Evolutionary conservation across 106 monocot species (phyloP).

Genomic region (Narthecium ossifragum): DNA sequence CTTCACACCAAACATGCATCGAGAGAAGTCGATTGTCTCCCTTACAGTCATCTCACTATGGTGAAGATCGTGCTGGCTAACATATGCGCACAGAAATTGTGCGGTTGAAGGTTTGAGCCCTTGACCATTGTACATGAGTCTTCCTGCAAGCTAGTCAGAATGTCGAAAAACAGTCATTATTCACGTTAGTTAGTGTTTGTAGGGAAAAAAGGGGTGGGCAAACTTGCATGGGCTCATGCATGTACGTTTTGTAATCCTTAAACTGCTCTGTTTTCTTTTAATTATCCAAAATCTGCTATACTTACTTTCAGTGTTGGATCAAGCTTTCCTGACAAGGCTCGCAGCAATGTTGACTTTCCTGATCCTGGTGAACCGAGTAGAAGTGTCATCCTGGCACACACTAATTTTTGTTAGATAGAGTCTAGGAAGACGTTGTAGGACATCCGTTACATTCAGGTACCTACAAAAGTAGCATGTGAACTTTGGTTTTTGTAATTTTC

Average conservation of each 20-base stretch:
- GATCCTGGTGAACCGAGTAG: not conserved
- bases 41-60: slow-evolving; percentile 80
- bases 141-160: slow-evolving; percentile 49
- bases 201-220: too few species aligned
- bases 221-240: too few species aligned
- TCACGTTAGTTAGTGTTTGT: too few species aligned
- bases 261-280: too few species aligned
- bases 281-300: too few species aligned
- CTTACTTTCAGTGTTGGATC: not conserved
- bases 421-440: too few species aligned
- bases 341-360: not conserved
- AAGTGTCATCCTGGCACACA: not conserved
- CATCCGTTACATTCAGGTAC: too few species aligned
- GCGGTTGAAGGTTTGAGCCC: slow-evolving; percentile 17
- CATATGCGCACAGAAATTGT: slow-evolving; percentile 37
- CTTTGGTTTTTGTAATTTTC: too few species aligned
- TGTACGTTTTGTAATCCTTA: too few species aligned
- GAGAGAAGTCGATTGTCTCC: slow-evolving; percentile 55
- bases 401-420: not conserved
- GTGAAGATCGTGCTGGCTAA: slow-evolving; percentile 69
- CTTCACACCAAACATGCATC: slow-evolving; percentile 20
- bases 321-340: not conserved
- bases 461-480: too few species aligned
- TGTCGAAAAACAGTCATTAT: too few species aligned
- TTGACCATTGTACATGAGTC: slow-evolving; percentile 50